Conservation (phyloP, 257 asterid species). For the Cruciata laevipes region DNA sequence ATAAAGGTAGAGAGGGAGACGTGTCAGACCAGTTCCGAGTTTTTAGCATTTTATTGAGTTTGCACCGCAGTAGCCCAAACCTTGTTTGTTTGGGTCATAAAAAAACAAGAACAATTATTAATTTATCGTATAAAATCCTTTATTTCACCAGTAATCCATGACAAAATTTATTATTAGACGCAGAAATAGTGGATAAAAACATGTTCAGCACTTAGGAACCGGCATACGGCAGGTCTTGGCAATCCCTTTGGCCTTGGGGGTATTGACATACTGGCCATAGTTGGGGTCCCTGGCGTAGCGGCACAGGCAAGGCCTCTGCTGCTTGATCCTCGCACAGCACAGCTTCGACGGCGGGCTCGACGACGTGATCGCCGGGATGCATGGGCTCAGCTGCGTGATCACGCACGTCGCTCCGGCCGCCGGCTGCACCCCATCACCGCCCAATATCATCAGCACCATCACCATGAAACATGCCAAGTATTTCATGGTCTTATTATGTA, state of each 20-base stretch:
- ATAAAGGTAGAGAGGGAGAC: too few species aligned
- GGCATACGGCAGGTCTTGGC: background rate
- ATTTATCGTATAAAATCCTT: background rate
- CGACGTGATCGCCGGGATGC: conserved; percentile 5
- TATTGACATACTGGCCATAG: background rate
- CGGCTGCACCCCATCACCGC: background rate
- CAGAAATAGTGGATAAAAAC: background rate
- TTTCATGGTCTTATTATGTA: background rate
- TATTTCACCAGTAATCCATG: background rate
- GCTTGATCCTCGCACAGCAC: background rate
- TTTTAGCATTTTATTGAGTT: too few species aligned
- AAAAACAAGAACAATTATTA: background rate
- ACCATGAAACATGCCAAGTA: background rate
- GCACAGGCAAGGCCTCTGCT: conserved; percentile 6
- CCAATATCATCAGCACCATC: background rate
- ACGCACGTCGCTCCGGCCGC: background rate
- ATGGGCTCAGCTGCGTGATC: background rate
- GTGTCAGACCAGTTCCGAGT: too few species aligned
- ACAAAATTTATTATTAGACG: background rate
- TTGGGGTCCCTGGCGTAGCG: conserved; percentile 6
- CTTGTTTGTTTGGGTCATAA: too few species aligned
- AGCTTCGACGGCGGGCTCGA: background rate
- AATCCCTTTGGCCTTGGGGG: conserved; percentile 1
- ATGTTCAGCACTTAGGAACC: background rate
- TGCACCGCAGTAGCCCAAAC: too few species aligned